Percentiles rank a stretch among this genome's conserved stretches.
These are phyloP conservation scores for Fraxinus velutina DNA, from an alignment of 305 asterid genomes.

Conservation along the genomic window DNA sequence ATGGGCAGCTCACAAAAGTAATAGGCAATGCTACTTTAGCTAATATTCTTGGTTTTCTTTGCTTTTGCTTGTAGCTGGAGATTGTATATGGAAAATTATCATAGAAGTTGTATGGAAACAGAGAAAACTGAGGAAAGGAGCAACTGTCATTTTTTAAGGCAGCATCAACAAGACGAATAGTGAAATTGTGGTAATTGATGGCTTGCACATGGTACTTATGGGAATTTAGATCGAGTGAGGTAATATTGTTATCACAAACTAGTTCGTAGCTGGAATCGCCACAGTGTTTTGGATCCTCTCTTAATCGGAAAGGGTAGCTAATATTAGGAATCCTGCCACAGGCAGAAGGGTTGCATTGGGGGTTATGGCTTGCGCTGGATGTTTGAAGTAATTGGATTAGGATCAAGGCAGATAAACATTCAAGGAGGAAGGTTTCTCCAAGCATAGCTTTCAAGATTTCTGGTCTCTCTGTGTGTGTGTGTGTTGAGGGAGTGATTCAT, in stretches of 20 bases:
- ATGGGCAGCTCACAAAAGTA: conserved; percentile 22
- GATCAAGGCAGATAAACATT: not conserved
- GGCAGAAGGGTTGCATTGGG: conserved; percentile 8
- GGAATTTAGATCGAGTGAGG: not conserved
- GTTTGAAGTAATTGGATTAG: not conserved
- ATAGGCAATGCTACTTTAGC: not conserved
- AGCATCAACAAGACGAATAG: conserved; percentile 24
- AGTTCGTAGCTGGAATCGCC: conserved; percentile 18
- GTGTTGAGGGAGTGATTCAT: not conserved
- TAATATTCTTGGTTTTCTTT: not conserved
- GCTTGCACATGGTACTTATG: conserved; percentile 20
- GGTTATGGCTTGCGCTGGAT: not conserved
- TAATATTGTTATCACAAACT: conserved; percentile 21
- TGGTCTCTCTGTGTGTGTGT: not conserved
- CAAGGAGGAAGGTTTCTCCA: not conserved
- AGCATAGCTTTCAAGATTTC: conserved; percentile 4
- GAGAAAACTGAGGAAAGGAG: conserved; percentile 19
- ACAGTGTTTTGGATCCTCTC: conserved; percentile 20
- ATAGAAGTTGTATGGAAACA: not conserved
- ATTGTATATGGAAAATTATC: not conserved
- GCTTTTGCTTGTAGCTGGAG: not conserved
- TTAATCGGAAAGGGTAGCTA: conserved; percentile 29
- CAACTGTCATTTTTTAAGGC: conserved; percentile 13
- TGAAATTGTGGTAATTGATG: conserved; percentile 22
- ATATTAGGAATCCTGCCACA: conserved; percentile 30